Base-by-base conservation (phyloP, 2,329 filamentous ascomycete genomes). In the Botrytis byssoidea region DNA sequence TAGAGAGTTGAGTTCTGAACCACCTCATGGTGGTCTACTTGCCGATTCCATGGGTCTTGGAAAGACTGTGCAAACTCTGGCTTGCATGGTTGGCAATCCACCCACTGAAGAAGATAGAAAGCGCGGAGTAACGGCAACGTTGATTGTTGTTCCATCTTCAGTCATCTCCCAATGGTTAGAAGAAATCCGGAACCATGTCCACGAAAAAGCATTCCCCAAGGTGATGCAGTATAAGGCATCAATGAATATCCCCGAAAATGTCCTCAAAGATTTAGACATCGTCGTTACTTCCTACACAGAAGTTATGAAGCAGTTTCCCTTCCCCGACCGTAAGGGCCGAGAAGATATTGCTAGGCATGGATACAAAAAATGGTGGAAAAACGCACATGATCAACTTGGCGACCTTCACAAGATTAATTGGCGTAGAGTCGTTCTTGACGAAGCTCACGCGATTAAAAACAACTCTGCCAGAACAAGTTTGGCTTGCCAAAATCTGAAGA, bases 321-420 rank as follows among this genome's bases (percentile, higher is more conserved):
- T 94, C 97, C 80, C 97, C 96, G 80, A 95, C 97, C 97, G 97
- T 82, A 88, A 91, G 78, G 93, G 95, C 70, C 93, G 97, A 80
- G 91, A 96, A 77, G 92, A 93, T 82, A 97, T 98, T 78, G 92
- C 48, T 4, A 32, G 40, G 18, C 48, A 66, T 35, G 76, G 77
- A 7, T 77, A 76, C 0, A 74, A 77, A 0, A 86, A 81, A 78
- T 85, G 83, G 81, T 74, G 76, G 18, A 29, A 76, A 0, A 74
- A 79, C 0, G 85, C 78, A 9, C 77, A 80, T 1, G 74, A 78
- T 0, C 66, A 82, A 0, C 78, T 83, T 5, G 84, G 83, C 0
- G 67, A 79, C 8, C 77, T 86, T 2, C 84, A 85, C 74, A 67
- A 73, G 1, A 77, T 84, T 5, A 79, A 82, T 0, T 89, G 85